Evolutionary conservation across 2,329 filamentous ascomycete species (phyloP).

Genomic region (Cucurbitaria berberidis): DNA sequence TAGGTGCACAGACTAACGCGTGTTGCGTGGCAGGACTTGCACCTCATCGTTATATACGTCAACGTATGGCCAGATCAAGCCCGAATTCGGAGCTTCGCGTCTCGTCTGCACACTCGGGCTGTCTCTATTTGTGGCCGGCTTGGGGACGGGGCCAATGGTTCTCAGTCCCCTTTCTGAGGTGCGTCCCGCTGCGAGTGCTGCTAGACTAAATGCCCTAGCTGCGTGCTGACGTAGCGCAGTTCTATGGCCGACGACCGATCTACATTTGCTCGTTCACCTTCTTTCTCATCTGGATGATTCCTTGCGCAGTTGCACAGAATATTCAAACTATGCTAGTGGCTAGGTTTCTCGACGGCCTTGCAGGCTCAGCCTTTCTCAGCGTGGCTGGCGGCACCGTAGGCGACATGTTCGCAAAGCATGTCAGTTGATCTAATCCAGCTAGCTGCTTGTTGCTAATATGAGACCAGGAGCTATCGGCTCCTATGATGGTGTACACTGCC

Average conservation of each 20-base stretch:
- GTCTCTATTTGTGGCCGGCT: conserved; percentile 81
- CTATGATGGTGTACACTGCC: conserved; percentile 77
- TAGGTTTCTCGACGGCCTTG: conserved; percentile 78
- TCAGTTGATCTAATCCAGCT: conserved; percentile 19
- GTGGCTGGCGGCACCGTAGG: conserved; percentile 87
- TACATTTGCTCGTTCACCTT: conserved; percentile 76
- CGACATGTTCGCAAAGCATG: conserved; percentile 58
- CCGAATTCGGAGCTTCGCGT: conserved; percentile 73
- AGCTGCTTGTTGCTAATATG: conserved; percentile 11
- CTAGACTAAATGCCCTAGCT: not conserved
- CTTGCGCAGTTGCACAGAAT: conserved; percentile 80
- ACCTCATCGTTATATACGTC: conserved; percentile 88
- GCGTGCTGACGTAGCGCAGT: conserved; percentile 51
- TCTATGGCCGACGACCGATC: conserved; percentile 82
- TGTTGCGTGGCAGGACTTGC: conserved; percentile 66
- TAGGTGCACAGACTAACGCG: conserved; percentile 7
- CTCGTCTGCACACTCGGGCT: conserved; percentile 80
- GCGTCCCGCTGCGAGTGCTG: conserved; percentile 15
- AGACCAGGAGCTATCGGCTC: conserved; percentile 67
- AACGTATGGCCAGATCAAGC: conserved; percentile 77
- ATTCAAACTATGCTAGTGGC: conserved; percentile 79
- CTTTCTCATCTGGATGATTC: conserved; percentile 81
- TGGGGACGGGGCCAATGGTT: conserved; percentile 65
- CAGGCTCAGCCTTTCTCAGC: conserved; percentile 66
- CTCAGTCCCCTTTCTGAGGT: conserved; percentile 60